Evolutionary conservation across 1,284 basidiomycete genomes (phyloP).

Genomic region (Sporisorium graminicola): DNA sequence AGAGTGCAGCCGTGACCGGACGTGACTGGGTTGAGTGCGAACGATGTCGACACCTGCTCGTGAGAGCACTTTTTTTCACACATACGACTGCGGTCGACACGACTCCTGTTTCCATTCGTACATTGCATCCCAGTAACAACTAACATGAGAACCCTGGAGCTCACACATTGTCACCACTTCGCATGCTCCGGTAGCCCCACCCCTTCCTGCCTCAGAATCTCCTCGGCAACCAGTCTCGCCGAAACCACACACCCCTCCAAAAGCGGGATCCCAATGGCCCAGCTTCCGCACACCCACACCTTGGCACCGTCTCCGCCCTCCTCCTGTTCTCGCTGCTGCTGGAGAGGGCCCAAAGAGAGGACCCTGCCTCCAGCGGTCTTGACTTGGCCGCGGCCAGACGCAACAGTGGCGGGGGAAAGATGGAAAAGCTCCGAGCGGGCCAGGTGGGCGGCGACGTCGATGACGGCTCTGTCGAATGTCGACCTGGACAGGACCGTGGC

Average conservation of each 20-base stretch:
- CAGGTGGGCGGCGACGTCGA: conserved; percentile 26
- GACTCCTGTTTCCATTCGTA: not conserved
- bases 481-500: conserved; percentile 35
- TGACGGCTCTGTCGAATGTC: conserved; percentile 58
- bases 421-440: conserved; percentile 17
- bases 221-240: conserved; percentile 12
- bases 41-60: not conserved
- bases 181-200: not conserved
- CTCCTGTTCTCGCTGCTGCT: not conserved
- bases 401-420: not conserved
- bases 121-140: not conserved
- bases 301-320: not conserved
- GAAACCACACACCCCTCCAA: conserved; percentile 42
- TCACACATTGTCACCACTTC: too few species aligned
- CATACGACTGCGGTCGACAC: not conserved
- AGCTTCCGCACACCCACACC: conserved; percentile 34
- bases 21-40: too few species aligned
- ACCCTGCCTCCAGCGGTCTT: conserved; percentile 5
- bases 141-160: too few species aligned
- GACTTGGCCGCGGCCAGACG: not conserved
- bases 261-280: conserved; percentile 31
- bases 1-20: not conserved
- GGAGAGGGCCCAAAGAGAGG: conserved; percentile 16
- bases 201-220: conserved; percentile 16
- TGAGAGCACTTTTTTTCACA: not conserved